A percentile compares a stretch with the other conserved stretches of the same genome.
These are phyloP conservation scores for Colletotrichum spinosum DNA, from an alignment of 2,329 filamentous ascomycete genomes.

Conservation along the genomic window DNA sequence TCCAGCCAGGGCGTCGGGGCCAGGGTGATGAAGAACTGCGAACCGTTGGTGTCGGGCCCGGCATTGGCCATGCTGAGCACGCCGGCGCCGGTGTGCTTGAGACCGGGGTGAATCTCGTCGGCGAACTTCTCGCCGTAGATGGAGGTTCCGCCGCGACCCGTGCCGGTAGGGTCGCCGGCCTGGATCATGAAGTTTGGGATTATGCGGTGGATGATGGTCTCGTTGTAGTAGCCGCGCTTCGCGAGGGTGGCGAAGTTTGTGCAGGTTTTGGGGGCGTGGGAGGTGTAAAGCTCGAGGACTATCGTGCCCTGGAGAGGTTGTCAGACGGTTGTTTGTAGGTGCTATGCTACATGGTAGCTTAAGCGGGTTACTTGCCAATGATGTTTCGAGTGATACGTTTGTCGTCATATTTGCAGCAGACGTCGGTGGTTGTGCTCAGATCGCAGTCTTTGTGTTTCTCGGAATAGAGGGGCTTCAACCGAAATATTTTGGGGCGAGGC, in stretches of 20 bases:
- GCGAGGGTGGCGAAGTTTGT: slow-evolving; percentile 87
- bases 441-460: neutral
- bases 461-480: slow-evolving; percentile 14
- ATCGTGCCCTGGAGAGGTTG: slow-evolving; percentile 75
- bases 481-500: slow-evolving; percentile 23
- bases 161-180: slow-evolving; percentile 93
- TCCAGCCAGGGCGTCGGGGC: slow-evolving; percentile 97
- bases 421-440: neutral
- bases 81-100: slow-evolving; percentile 94
- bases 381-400: slow-evolving; percentile 84
- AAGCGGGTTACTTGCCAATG: slow-evolving; percentile 71
- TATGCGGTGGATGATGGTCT: slow-evolving; percentile 89
- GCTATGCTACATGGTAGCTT: neutral
- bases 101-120: slow-evolving; percentile 82
- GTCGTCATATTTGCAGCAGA: slow-evolving; percentile 71
- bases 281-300: slow-evolving; percentile 87
- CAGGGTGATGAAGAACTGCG: slow-evolving; percentile 95
- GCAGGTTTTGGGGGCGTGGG: slow-evolving; percentile 90
- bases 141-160: slow-evolving; percentile 86
- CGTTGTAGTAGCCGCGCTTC: slow-evolving; percentile 87
- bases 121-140: slow-evolving; percentile 96
- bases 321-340: neutral
- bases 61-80: slow-evolving; percentile 97
- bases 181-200: slow-evolving; percentile 98
- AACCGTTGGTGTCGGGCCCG: slow-evolving; percentile 92